Evolutionary conservation across 2,329 filamentous ascomycete species (phyloP).

Genomic region (Colletotrichum cereale): DNA sequence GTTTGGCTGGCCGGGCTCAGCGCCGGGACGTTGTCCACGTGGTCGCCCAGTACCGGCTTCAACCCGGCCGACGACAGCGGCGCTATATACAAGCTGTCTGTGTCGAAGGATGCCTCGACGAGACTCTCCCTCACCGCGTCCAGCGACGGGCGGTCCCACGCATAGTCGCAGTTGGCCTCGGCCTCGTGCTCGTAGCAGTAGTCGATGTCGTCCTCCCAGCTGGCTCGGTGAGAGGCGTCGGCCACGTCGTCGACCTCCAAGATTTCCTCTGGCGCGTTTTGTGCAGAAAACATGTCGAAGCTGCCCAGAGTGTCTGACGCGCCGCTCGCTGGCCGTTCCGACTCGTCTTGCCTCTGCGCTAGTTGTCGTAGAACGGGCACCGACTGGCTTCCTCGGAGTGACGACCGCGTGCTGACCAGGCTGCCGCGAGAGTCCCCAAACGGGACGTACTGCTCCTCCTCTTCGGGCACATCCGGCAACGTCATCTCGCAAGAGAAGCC

Average conservation of each 20-base stretch:
- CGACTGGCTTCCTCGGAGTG: conserved; percentile 67
- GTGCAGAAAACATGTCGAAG: conserved; percentile 55
- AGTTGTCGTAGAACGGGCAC: conserved; percentile 66
- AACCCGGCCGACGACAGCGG: conserved; percentile 37
- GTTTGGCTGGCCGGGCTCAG: conserved; percentile 63
- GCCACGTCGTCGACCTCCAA: conserved; percentile 44
- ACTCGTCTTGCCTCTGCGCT: conserved; percentile 45
- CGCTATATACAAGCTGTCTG: conserved; percentile 22
- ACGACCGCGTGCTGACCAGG: conserved; percentile 62
- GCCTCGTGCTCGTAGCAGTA: conserved; percentile 78
- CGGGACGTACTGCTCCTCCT: conserved; percentile 65
- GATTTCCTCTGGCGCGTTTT: conserved; percentile 48
- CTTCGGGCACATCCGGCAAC: conserved; percentile 72
- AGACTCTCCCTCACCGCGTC: conserved; percentile 56
- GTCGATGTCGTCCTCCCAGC: conserved; percentile 78
- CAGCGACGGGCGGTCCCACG: conserved; percentile 71
- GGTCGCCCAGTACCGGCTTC: conserved; percentile 30
- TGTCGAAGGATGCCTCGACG: conserved; percentile 44
- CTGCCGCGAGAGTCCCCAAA: conserved; percentile 57
- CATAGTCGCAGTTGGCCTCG: conserved; percentile 75
- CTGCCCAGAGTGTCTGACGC: conserved; percentile 66
- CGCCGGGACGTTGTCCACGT: conserved; percentile 60
- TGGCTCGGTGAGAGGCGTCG: conserved; percentile 57
- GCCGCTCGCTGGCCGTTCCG: conserved; percentile 57
- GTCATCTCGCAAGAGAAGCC: conserved; percentile 55